phyloP scores from a whole-genome alignment of 2,329 filamentous ascomycete genomes.

The Pleurostoma richardsiae region DNA sequence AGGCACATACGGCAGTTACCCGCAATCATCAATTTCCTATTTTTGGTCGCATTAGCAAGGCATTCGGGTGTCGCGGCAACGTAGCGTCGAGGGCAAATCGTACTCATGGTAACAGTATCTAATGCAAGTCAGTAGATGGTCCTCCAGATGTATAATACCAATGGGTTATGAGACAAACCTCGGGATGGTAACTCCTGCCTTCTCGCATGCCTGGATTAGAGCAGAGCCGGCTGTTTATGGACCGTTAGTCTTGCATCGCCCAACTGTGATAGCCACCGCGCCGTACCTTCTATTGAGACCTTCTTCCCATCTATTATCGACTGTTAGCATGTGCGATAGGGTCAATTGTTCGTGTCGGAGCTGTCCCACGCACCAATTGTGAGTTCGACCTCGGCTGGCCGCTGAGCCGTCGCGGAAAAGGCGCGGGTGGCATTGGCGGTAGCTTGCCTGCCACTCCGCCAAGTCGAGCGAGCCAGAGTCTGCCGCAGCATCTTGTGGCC shows the following conservation, averaged over 20 bases:
- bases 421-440: conserved; percentile 60
- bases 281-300: conserved; percentile 89
- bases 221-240: conserved; percentile 74
- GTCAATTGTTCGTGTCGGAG: neutral
- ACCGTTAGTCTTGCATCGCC: conserved; percentile 11
- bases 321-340: conserved; percentile 26
- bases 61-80: conserved; percentile 15
- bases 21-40: conserved; percentile 94
- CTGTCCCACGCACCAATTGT: conserved; percentile 70
- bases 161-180: conserved; percentile 53
- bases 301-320: conserved; percentile 80
- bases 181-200: conserved; percentile 85
- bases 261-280: conserved; percentile 9
- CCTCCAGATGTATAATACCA: conserved; percentile 8
- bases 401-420: conserved; percentile 75
- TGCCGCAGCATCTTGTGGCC: conserved; percentile 65
- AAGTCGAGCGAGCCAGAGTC: conserved; percentile 62
- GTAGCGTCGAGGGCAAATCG: conserved; percentile 30
- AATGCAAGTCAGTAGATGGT: conserved; percentile 3
- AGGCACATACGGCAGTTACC: conserved; percentile 99
- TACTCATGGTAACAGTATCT: conserved; percentile 99
- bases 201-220: conserved; percentile 98
- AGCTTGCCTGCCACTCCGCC: conserved; percentile 55
- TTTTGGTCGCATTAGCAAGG: conserved; percentile 32
- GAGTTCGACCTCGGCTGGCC: conserved; percentile 90